Evolutionary conservation across 1,139 yeast species (phyloP), one percentile per base, ranked within the genome.

Genomic region (Hanseniaspora gamundiae): DNA sequence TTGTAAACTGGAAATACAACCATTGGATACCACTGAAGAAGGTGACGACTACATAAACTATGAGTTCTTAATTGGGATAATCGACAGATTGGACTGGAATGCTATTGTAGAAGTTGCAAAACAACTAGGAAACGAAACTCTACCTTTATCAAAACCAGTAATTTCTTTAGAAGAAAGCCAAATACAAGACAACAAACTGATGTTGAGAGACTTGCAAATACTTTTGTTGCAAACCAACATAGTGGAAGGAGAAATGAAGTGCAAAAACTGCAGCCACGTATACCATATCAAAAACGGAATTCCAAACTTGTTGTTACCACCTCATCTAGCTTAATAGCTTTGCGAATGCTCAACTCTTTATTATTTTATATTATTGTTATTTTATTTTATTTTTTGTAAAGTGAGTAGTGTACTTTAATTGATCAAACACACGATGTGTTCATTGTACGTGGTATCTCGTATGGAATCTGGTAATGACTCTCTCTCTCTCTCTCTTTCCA

Each of bases 221-320:
- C 67, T 91, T 50, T 70, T 93, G 49, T 65, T 91, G 43, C 95
- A 88, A 61, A 88, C 96, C 1, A 87, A 80, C 51, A 84, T 91
- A 47, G 62, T 71, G 17, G 91, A 87, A 54, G 99, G 98, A 2
- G 77, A 79, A 56, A 87, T 91, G 97, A 68, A 70, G 16, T 91
- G 99, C 61, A 71, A 75, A 26, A 81, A 80, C 64, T 91, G 99
- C 61, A 79, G 76, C 1, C 97, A 91, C 61, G 70, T 83, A 14
- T 93, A 88, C 65, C 77, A 81, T 65, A 84, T 91, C 65, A 88
- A 88, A 65, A 88, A 87, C 68, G 78, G 91, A 47, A 87, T 91
- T 55, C 96, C 99, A 41, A 91, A 91, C 69, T 84, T 91, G 64
- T 69, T 91, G 49, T 73, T 91, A 44, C 97, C 98, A 39, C 97